These are phyloP conservation scores for Hippophae tibetana DNA, from an alignment of 306 rosid species.

Conservation along the genomic window DNA sequence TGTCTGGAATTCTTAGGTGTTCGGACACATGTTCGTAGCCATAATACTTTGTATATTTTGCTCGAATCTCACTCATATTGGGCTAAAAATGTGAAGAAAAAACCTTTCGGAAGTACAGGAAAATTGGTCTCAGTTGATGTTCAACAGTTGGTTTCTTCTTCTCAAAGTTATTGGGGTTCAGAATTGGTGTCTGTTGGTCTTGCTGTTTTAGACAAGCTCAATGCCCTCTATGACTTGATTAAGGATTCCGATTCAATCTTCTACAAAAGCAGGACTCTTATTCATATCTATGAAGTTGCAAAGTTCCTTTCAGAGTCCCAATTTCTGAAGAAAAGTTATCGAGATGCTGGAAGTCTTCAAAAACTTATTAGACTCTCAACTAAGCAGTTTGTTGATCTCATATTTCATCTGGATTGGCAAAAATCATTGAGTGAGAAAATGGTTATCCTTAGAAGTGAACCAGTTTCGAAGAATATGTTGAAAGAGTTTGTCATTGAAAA, in stretches of 20 bases:
- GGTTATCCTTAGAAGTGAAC: slow-evolving; percentile 32
- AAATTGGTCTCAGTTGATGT: slow-evolving; percentile 30
- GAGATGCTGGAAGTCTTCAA: not conserved
- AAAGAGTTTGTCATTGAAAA: slow-evolving; percentile 20
- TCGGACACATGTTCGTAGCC: slow-evolving; percentile 19
- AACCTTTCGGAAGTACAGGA: slow-evolving; percentile 24
- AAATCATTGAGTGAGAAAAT: slow-evolving; percentile 22
- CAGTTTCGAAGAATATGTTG: slow-evolving; percentile 17
- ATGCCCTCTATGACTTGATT: slow-evolving; percentile 22
- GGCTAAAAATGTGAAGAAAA: slow-evolving; percentile 30
- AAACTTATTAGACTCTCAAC: slow-evolving; percentile 15
- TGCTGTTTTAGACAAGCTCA: slow-evolving; percentile 36
- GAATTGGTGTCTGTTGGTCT: slow-evolving; percentile 43
- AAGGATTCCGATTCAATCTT: slow-evolving; percentile 11
- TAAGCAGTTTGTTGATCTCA: slow-evolving; percentile 4
- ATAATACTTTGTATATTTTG: slow-evolving; percentile 24
- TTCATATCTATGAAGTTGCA: slow-evolving; percentile 35
- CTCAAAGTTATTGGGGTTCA: slow-evolving; percentile 42
- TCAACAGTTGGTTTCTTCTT: slow-evolving; percentile 26
- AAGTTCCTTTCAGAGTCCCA: slow-evolving; percentile 33
- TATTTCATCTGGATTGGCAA: slow-evolving; percentile 37
- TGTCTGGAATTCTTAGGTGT: slow-evolving; percentile 53
- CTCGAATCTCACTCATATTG: slow-evolving; percentile 52
- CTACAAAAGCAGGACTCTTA: slow-evolving; percentile 26
- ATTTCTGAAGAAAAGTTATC: slow-evolving; percentile 6